phyloP scores from a whole-genome alignment of 495 filamentous ascomycete species.

The Geoglossum glabrum region DNA sequence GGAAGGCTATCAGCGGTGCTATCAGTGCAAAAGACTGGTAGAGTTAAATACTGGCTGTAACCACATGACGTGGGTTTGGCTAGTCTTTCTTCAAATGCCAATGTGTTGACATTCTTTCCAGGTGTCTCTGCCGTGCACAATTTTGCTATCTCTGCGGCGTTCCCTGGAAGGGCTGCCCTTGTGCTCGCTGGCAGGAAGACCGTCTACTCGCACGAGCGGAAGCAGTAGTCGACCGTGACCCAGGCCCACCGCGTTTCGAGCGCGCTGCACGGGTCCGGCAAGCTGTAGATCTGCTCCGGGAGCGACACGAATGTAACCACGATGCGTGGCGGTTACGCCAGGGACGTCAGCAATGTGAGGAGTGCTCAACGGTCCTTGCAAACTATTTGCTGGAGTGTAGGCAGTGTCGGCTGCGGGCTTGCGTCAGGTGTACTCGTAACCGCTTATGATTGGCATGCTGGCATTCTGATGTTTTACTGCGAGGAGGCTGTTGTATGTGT shows the following conservation, averaged over 20 bases:
- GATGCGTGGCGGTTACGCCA: neutral
- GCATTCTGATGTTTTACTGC: too few relatives aligned
- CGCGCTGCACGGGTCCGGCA: too few relatives aligned
- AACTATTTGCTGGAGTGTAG: neutral
- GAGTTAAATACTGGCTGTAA: slow-evolving; percentile 8
- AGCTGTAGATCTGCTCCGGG: neutral
- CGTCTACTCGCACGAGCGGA: too few relatives aligned
- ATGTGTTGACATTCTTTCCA: neutral
- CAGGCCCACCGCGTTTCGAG: too few relatives aligned
- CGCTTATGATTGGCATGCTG: neutral
- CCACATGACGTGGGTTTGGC: slow-evolving; percentile 8
- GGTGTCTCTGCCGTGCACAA: too few relatives aligned
- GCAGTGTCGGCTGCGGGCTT: neutral
- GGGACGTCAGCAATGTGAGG: neutral
- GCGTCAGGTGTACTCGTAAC: neutral
- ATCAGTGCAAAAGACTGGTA: slow-evolving; percentile 11
- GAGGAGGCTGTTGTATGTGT: too few relatives aligned
- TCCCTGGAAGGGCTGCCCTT: too few relatives aligned
- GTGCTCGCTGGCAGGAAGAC: too few relatives aligned
- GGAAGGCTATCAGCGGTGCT: slow-evolving; percentile 17
- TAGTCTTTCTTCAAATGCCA: slow-evolving; percentile 5
- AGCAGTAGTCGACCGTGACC: too few relatives aligned
- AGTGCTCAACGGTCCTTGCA: neutral
- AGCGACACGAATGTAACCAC: slow-evolving; percentile 1
- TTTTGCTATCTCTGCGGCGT: too few relatives aligned